A percentile compares a stretch with the other conserved stretches of the same genome.
These are phyloP conservation scores for Flaveria linearis DNA, from an alignment of 129 eudicot species.

Conservation along the genomic window DNA sequence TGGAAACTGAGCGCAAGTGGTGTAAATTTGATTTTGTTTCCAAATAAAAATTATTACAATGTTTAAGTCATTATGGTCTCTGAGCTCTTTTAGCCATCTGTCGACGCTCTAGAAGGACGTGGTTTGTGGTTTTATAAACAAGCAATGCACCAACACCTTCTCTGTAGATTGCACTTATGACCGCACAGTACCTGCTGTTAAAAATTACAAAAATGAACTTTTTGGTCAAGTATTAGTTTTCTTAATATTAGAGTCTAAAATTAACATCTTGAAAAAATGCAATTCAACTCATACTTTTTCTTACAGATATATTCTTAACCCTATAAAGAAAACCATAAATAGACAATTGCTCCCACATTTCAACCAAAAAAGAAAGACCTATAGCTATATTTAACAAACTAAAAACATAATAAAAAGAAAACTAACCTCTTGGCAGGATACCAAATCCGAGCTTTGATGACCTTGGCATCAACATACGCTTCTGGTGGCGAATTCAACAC, in stretches of 20 bases:
- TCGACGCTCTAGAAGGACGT: slow-evolving; percentile 57
- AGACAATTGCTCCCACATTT: neutral
- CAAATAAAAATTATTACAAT: slow-evolving; percentile 72
- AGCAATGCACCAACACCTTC: too few relatives aligned
- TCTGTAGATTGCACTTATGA: too few relatives aligned
- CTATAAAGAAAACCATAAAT: neutral
- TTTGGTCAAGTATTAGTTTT: neutral
- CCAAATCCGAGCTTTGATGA: slow-evolving; percentile 65
- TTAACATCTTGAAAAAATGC: neutral
- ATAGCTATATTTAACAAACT: neutral
- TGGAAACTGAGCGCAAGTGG: slow-evolving; percentile 59
- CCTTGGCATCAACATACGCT: slow-evolving; percentile 55
- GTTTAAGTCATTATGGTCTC: slow-evolving; percentile 46
- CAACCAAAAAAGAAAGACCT: neutral
- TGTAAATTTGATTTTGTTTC: slow-evolving; percentile 63
- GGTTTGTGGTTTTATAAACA: slow-evolving; percentile 34
- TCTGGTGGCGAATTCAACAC: slow-evolving; percentile 64
- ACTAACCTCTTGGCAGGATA: slow-evolving; percentile 61
- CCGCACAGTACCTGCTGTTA: slow-evolving; percentile 33
- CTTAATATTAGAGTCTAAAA: neutral
- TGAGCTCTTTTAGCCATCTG: slow-evolving; percentile 56
- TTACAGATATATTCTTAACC: neutral
- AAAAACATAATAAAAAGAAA: slow-evolving; percentile 2
- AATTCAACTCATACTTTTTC: neutral
- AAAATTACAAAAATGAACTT: slow-evolving; percentile 7